Conservation (phyloP, 1,284 basidiomycete species). For the Hypsizygus ulmarius region DNA sequence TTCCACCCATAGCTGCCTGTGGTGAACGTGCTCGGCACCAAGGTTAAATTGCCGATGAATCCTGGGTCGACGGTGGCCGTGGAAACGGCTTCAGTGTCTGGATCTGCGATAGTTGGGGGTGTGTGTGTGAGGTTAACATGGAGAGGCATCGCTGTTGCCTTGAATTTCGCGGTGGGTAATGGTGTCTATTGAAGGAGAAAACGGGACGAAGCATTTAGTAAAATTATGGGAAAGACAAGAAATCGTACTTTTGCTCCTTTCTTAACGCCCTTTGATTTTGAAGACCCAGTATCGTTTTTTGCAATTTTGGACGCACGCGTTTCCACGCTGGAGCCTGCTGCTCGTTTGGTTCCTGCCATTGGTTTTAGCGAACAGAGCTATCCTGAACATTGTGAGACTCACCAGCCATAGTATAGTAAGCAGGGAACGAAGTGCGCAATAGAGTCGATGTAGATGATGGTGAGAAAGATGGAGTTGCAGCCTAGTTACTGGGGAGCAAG, state of each 20-base stretch:
- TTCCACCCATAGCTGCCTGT: slow-evolving; percentile 84
- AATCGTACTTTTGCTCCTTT: slow-evolving; percentile 14
- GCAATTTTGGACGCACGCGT: slow-evolving; percentile 26
- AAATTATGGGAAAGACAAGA: slow-evolving; percentile 4
- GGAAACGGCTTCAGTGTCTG: slow-evolving; percentile 32
- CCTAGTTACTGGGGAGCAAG: background rate
- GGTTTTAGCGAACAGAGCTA: background rate
- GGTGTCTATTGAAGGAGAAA: slow-evolving; percentile 33
- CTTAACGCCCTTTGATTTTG: slow-evolving; percentile 16
- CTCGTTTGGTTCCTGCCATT: slow-evolving; percentile 27
- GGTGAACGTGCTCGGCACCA: slow-evolving; percentile 57
- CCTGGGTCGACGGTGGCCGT: slow-evolving; percentile 52
- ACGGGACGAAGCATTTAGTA: slow-evolving; percentile 9
- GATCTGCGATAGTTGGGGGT: slow-evolving; percentile 44
- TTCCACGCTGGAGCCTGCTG: slow-evolving; percentile 14
- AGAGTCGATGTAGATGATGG: background rate
- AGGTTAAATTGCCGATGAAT: slow-evolving; percentile 54
- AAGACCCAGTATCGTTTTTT: slow-evolving; percentile 17
- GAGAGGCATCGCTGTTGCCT: slow-evolving; percentile 60
- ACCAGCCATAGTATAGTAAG: slow-evolving; percentile 16
- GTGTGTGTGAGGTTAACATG: slow-evolving; percentile 70
- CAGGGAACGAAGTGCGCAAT: background rate
- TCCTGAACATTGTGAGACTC: background rate
- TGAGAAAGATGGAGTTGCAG: background rate
- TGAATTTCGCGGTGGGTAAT: slow-evolving; percentile 55